A percentile compares a stretch with the other conserved stretches of the same genome.
These are phyloP conservation scores for Saccharum spontaneum DNA, from an alignment of 176 grass and related monocot genomes.

Conservation along the genomic window DNA sequence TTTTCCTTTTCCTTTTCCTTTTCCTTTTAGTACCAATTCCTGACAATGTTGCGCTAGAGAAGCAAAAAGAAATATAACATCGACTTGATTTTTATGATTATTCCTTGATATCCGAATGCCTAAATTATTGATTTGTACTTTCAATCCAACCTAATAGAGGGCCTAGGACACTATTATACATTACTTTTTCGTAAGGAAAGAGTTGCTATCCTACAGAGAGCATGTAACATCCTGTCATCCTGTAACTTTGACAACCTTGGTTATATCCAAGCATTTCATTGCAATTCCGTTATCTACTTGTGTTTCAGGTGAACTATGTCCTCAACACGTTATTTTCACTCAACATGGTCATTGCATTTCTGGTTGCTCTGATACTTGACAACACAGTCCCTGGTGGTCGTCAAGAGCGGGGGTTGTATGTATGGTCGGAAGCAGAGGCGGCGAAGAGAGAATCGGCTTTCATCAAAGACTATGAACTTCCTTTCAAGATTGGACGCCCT, in stretches of 20 bases:
- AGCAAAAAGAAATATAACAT: background rate
- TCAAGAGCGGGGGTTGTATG: conserved; percentile 88
- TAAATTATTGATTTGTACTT: background rate
- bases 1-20: background rate
- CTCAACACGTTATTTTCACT: conserved; percentile 81
- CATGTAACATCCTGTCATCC: background rate
- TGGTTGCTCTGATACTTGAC: conserved; percentile 79
- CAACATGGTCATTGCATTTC: conserved; percentile 98
- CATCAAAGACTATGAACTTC: conserved; percentile 78
- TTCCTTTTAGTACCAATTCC: too few relatives aligned
- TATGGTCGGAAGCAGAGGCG: conserved; percentile 82
- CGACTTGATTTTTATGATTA: background rate
- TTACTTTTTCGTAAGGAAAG: background rate
- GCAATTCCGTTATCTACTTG: conserved; percentile 24
- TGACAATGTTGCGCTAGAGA: background rate
- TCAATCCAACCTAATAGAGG: background rate
- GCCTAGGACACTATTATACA: background rate
- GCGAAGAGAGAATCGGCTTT: conserved; percentile 68
- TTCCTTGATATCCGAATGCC: background rate
- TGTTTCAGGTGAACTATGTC: conserved; percentile 81
- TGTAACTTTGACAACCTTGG: background rate
- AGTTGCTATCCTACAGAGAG: background rate
- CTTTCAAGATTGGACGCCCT: conserved; percentile 68
- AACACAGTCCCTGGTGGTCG: conserved; percentile 80
- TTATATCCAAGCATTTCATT: conserved; percentile 15